These are phyloP conservation scores for Tricholoma flavovirens DNA, from an alignment of 768 basidiomycete species.

Conservation along the genomic window DNA sequence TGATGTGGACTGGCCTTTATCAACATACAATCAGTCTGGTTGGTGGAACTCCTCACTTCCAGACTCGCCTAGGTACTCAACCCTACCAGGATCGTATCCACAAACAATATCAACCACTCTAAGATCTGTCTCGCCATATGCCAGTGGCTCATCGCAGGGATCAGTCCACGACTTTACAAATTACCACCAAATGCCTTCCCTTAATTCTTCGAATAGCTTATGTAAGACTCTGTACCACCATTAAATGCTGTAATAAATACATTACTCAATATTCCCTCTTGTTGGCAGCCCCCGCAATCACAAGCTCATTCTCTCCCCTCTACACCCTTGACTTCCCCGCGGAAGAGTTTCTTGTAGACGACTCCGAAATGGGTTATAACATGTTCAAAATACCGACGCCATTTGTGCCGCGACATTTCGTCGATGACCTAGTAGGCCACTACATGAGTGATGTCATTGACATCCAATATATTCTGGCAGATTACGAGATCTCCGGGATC, in stretches of 20 bases:
- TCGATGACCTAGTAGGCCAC: conserved; percentile 28
- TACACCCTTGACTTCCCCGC: conserved; percentile 14
- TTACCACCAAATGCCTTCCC: conserved; percentile 7
- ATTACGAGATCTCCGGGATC: conserved; percentile 36
- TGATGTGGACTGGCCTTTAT: conserved; percentile 8
- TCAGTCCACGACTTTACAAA: conserved; percentile 17
- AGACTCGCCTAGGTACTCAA: conserved; percentile 10
- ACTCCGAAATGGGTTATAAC: not conserved
- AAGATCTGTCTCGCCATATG: conserved; percentile 20
- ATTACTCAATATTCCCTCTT: conserved; percentile 46
- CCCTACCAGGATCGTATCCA: conserved; percentile 10
- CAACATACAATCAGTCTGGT: conserved; percentile 10
- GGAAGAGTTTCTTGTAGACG: not conserved
- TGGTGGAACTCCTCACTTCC: conserved; percentile 23
- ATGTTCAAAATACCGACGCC: conserved; percentile 4
- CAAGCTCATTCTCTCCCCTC: conserved; percentile 24
- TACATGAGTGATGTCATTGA: conserved; percentile 61
- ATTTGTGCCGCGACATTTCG: conserved; percentile 16
- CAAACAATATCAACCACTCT: conserved; percentile 2
- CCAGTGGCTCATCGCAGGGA: conserved; percentile 10
- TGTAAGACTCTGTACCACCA: conserved; percentile 73
- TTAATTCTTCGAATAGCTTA: conserved; percentile 40
- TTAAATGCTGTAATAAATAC: conserved; percentile 66
- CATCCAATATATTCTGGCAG: conserved; percentile 67
- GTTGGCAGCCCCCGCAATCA: conserved; percentile 19